These are phyloP conservation scores for Fusarium chaquense DNA, from an alignment of 2,329 filamentous ascomycete species.

Conservation along the genomic window DNA sequence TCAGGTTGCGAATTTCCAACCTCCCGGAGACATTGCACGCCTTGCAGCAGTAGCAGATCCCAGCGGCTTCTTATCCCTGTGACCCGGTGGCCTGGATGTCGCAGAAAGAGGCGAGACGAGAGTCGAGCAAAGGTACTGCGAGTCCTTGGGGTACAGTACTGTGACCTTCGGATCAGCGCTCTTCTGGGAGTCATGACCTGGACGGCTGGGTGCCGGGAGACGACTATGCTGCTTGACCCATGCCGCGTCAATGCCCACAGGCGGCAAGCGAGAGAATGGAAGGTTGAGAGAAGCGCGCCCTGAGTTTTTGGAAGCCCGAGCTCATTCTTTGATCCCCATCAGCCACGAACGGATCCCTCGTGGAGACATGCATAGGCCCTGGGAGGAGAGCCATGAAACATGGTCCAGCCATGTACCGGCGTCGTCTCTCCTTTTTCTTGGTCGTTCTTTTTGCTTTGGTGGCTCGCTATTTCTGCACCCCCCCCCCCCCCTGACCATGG, in stretches of 20 bases:
- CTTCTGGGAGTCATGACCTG: constrained; percentile 13
- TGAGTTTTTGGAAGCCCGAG: constrained; percentile 33
- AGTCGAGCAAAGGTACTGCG: constrained; percentile 19
- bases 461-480: constrained; percentile 38
- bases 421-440: constrained; percentile 31
- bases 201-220: constrained; percentile 15
- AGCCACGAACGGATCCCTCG: constrained; percentile 36
- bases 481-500: constrained; percentile 13
- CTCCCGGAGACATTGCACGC: constrained; percentile 36
- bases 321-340: constrained; percentile 30
- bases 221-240: constrained; percentile 18
- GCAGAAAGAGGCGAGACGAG: constrained; percentile 21
- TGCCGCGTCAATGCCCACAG: constrained; percentile 25
- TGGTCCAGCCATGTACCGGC: constrained; percentile 39
- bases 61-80: constrained; percentile 39
- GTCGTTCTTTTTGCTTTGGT: constrained; percentile 27
- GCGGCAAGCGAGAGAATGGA: constrained; percentile 30
- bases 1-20: constrained; percentile 33
- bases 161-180: constrained; percentile 29
- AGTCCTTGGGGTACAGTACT: not conserved
- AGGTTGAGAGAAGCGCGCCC: constrained; percentile 38
- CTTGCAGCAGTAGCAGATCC: constrained; percentile 36
- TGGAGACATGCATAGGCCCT: constrained; percentile 42
- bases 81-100: constrained; percentile 42
- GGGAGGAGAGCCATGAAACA: constrained; percentile 40